Conservation (phyloP, 2,329 filamentous ascomycete species). For the Didymella lethalis region DNA sequence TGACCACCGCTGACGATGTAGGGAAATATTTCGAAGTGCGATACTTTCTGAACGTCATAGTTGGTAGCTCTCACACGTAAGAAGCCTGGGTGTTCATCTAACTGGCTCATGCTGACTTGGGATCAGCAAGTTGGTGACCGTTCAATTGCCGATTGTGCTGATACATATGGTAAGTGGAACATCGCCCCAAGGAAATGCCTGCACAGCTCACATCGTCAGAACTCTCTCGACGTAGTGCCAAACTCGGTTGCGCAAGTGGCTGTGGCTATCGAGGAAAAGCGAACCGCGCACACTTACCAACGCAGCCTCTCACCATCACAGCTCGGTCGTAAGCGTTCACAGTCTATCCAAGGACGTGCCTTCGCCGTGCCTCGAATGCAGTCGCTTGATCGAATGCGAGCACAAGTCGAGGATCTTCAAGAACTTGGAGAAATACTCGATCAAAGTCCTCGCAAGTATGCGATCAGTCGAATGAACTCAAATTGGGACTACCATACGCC, state of each 20-base stretch:
- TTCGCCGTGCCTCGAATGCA: slow-evolving; percentile 62
- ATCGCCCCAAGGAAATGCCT: neutral
- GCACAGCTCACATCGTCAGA: slow-evolving; percentile 43
- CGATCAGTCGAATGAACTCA: slow-evolving; percentile 34
- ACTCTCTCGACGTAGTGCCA: slow-evolving; percentile 64
- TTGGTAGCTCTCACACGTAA: slow-evolving; percentile 55
- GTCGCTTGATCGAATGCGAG: slow-evolving; percentile 57
- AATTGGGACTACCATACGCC: slow-evolving; percentile 47
- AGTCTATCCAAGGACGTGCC: slow-evolving; percentile 58
- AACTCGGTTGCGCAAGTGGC: slow-evolving; percentile 64
- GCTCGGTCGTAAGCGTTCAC: slow-evolving; percentile 48
- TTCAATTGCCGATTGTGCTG: slow-evolving; percentile 64
- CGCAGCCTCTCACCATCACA: slow-evolving; percentile 36
- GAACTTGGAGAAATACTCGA: slow-evolving; percentile 54
- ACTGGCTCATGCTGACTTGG: slow-evolving; percentile 25
- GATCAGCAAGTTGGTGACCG: slow-evolving; percentile 57
- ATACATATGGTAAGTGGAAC: slow-evolving; percentile 59
- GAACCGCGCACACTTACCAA: slow-evolving; percentile 36
- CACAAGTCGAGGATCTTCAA: slow-evolving; percentile 53
- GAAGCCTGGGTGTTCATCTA: slow-evolving; percentile 15
- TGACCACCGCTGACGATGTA: slow-evolving; percentile 24
- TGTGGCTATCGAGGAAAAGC: slow-evolving; percentile 63
- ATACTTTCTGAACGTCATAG: slow-evolving; percentile 62
- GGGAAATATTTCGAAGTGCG: slow-evolving; percentile 65
- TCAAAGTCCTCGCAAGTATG: slow-evolving; percentile 55